Percentiles rank a stretch among this genome's conserved stretches.
Evolutionary conservation across 1,284 basidiomycete species (phyloP).

Genomic region (Puccinia triticina): DNA sequence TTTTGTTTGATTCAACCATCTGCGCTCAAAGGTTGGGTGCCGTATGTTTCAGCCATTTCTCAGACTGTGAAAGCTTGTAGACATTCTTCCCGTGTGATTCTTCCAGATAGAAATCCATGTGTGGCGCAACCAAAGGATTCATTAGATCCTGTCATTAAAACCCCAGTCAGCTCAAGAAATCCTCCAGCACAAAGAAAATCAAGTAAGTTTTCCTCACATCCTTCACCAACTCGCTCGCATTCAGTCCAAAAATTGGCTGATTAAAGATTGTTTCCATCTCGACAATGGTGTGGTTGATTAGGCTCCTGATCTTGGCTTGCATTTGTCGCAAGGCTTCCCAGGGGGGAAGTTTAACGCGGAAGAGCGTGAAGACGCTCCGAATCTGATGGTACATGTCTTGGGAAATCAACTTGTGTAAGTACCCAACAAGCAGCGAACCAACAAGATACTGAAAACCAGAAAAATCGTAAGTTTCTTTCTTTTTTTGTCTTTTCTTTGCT

Average conservation of each 20-base stretch:
- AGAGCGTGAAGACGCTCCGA: not conserved
- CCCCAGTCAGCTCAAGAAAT: not conserved
- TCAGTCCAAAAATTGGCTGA: not conserved
- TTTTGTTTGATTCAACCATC: conserved; percentile 7
- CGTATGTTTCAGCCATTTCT: not conserved
- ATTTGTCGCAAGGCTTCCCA: not conserved
- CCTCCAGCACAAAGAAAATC: not conserved
- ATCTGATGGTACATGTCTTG: not conserved
- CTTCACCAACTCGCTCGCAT: not conserved
- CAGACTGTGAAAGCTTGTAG: not conserved
- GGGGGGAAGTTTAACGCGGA: not conserved
- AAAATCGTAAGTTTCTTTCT: not conserved
- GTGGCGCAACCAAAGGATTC: not conserved
- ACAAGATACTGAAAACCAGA: not conserved
- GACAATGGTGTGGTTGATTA: not conserved
- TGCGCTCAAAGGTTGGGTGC: not conserved
- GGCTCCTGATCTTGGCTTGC: not conserved
- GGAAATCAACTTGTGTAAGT: not conserved
- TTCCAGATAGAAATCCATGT: not conserved
- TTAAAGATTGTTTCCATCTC: not conserved
- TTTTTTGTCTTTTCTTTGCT: not conserved
- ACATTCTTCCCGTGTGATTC: not conserved
- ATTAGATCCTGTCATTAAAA: not conserved
- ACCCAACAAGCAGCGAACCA: not conserved
- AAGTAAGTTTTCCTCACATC: not conserved